Conservation (phyloP, 176 grass and related monocot species). For the Melocanna baccifera region DNA sequence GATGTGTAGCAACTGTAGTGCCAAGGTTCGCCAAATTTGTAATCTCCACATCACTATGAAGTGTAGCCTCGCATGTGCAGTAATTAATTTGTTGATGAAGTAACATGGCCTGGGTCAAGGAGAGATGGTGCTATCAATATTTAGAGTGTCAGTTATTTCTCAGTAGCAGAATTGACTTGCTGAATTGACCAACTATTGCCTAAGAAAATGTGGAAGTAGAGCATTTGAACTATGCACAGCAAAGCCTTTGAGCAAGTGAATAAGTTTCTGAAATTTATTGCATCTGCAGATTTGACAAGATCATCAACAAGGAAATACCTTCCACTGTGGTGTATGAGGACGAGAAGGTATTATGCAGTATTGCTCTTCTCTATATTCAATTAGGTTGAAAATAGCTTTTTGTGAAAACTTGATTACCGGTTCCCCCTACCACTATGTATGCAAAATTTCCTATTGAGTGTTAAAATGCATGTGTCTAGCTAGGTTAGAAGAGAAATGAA, state of each 20-base stretch:
- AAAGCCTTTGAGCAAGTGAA: constrained; percentile 10
- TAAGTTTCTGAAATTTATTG: constrained; percentile 32
- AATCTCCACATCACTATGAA: not conserved
- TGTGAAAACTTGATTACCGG: not conserved
- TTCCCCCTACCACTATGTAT: not conserved
- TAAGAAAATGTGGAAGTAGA: not conserved
- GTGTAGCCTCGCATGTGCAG: not conserved
- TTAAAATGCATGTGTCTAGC: not conserved
- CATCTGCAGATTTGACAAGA: constrained; percentile 90
- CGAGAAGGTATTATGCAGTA: constrained; percentile 56
- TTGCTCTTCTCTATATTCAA: not conserved
- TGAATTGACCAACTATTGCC: constrained; percentile 9
- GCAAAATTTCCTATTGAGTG: not conserved
- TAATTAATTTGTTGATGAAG: not conserved
- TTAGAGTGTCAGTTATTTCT: not conserved
- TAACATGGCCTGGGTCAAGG: not conserved
- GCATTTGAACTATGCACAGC: constrained; percentile 10
- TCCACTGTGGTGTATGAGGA: constrained; percentile 86
- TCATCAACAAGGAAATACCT: constrained; percentile 90
- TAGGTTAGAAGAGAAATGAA: not conserved
- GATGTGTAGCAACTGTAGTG: not conserved
- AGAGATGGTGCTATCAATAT: not conserved
- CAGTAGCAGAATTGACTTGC: not conserved
- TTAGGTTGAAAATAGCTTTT: constrained; percentile 1
- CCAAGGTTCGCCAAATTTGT: not conserved